A percentile compares a stretch with the other conserved stretches of the same genome.
Evolutionary conservation across 1,284 basidiomycete genomes (phyloP).

Genomic region (Fomitopsis pinicola): DNA sequence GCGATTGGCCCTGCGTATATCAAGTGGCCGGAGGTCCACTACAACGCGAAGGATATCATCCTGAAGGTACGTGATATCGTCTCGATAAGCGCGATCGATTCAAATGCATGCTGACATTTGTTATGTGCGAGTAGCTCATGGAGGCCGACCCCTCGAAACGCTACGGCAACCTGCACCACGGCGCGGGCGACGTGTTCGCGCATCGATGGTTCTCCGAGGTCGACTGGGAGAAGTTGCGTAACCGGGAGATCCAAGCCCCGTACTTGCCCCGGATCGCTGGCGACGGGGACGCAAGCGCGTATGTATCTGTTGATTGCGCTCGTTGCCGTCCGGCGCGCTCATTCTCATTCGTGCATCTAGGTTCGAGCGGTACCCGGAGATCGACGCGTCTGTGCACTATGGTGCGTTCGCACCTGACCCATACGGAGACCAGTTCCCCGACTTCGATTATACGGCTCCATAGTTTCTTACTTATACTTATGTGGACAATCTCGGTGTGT

Average conservation of each 20-base stretch:
- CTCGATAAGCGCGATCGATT: neutral
- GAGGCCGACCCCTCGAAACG: constrained; percentile 89
- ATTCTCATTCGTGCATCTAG: constrained; percentile 33
- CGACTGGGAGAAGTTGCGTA: constrained; percentile 85
- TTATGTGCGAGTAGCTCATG: constrained; percentile 46
- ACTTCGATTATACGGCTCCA: constrained; percentile 56
- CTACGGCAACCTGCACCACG: constrained; percentile 89
- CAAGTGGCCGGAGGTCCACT: constrained; percentile 89
- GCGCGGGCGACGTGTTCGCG: constrained; percentile 93
- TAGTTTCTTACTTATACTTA: neutral
- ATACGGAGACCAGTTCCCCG: constrained; percentile 56
- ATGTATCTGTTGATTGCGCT: constrained; percentile 31
- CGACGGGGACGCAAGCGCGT: constrained; percentile 91
- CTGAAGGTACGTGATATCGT: constrained; percentile 41
- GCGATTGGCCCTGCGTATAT: constrained; percentile 73
- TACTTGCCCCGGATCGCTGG: constrained; percentile 86
- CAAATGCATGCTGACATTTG: neutral
- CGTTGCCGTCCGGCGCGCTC: neutral
- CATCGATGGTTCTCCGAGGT: constrained; percentile 98
- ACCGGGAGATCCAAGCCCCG: constrained; percentile 92
- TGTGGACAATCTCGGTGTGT: neutral
- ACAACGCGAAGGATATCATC: constrained; percentile 84
- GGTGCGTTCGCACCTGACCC: constrained; percentile 53
- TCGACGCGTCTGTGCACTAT: constrained; percentile 55
- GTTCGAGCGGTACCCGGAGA: constrained; percentile 75